A percentile compares a stretch with the other conserved stretches of the same genome.
Conservation (phyloP, 768 basidiomycete species). For the Gautieria morchelliformis region DNA sequence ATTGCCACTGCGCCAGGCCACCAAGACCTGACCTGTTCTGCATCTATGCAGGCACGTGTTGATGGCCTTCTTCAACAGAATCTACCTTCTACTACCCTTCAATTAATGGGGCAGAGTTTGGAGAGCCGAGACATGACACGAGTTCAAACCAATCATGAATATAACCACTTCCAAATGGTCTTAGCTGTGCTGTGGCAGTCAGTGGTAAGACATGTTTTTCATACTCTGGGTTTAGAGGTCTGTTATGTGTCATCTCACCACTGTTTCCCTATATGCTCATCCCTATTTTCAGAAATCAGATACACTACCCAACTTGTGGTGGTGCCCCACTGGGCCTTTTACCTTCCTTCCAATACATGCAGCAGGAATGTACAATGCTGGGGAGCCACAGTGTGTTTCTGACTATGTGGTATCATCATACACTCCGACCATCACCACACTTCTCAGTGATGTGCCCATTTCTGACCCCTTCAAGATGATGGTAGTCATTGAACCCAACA, state of each 20-base stretch:
- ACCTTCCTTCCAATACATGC: slow-evolving; percentile 32
- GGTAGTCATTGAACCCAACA: slow-evolving; percentile 11
- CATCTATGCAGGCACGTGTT: too few species aligned
- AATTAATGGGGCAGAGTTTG: not conserved
- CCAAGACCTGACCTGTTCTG: too few species aligned
- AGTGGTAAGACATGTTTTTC: not conserved
- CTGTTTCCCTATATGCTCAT: not conserved
- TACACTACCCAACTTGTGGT: slow-evolving; percentile 8
- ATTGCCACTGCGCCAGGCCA: too few species aligned
- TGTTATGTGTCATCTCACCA: not conserved
- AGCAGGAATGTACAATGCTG: slow-evolving; percentile 23
- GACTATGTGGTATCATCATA: slow-evolving; percentile 24
- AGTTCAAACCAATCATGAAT: not conserved
- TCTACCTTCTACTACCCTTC: too few species aligned
- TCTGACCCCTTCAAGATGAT: slow-evolving; percentile 1
- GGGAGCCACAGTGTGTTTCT: slow-evolving; percentile 5
- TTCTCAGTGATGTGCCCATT: slow-evolving; percentile 9
- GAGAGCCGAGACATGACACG: not conserved
- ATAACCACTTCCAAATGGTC: not conserved
- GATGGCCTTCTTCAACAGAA: too few species aligned
- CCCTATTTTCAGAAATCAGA: not conserved
- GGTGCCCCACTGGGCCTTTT: slow-evolving; percentile 27
- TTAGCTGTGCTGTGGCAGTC: not conserved
- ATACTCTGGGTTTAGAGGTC: not conserved
- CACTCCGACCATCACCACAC: slow-evolving; percentile 21